Percentiles rank a stretch among this genome's conserved stretches.
Evolutionary conservation across 108 stramenopile species (phyloP).

Genomic region (Cyclotella cryptica): DNA sequence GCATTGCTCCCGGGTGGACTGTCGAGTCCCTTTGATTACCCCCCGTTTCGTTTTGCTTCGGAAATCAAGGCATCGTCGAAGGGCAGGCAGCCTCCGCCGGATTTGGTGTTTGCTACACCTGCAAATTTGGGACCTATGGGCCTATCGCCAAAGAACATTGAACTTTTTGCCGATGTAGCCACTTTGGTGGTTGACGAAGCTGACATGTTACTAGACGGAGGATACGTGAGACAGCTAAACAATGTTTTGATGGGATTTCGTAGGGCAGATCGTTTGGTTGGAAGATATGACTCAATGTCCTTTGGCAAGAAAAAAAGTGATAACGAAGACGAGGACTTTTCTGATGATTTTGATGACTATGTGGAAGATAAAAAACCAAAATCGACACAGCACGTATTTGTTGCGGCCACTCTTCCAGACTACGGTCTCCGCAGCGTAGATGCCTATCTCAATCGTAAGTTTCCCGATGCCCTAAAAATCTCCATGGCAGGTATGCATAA

Average conservation of each 20-base stretch:
- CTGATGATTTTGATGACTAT: constrained; percentile 24
- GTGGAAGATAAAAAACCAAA: constrained; percentile 27
- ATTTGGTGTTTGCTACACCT: constrained; percentile 95
- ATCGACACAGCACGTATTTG: constrained; percentile 85
- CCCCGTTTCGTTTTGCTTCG: constrained; percentile 74
- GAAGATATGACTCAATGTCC: constrained; percentile 22
- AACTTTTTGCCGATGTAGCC: constrained; percentile 86
- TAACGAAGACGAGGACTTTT: constrained; percentile 48
- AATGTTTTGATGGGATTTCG: constrained; percentile 92
- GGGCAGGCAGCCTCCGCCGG: constrained; percentile 67
- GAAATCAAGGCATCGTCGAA: constrained; percentile 42
- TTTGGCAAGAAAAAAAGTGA: constrained; percentile 38
- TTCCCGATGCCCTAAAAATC: constrained; percentile 79
- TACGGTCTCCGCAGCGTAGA: constrained; percentile 92
- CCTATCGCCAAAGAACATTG: constrained; percentile 86
- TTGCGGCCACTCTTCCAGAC: constrained; percentile 96
- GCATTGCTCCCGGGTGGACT: constrained; percentile 87
- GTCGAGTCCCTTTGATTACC: constrained; percentile 74
- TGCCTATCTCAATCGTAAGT: constrained; percentile 83
- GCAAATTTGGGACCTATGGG: constrained; percentile 92
- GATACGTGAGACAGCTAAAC: constrained; percentile 86
- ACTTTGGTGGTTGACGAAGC: constrained; percentile 95
- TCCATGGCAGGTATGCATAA: constrained; percentile 85
- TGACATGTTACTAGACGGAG: constrained; percentile 97
- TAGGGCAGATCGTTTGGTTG: constrained; percentile 74